Percentiles rank a stretch among this genome's conserved stretches.
Evolutionary conservation across 31 red algal species (phyloP).

Genomic region (Odonthalia washingtoniensis): DNA sequence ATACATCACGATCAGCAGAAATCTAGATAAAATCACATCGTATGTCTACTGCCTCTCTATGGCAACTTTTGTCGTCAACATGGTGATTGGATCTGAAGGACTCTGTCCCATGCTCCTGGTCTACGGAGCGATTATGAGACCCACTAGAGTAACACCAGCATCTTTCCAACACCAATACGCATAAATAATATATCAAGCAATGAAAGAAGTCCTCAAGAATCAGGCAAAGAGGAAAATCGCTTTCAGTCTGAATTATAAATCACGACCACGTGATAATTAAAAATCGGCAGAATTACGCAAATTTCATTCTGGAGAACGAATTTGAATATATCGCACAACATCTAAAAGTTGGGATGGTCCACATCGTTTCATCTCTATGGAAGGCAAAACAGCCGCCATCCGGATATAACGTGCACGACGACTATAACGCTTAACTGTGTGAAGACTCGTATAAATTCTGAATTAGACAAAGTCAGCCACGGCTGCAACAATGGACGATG

Average conservation of each 20-base stretch:
- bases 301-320: not conserved
- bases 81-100: slow-evolving; percentile 30
- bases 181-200: slow-evolving; percentile 1
- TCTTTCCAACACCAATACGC: not conserved
- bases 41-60: slow-evolving; percentile 18
- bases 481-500: too few species aligned
- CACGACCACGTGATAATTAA: not conserved
- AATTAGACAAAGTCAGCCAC: too few species aligned
- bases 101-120: slow-evolving; percentile 13
- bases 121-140: not conserved
- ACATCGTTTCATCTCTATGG: slow-evolving; percentile 9
- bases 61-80: not conserved
- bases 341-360: too few species aligned
- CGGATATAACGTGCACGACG: too few species aligned
- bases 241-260: slow-evolving; percentile 2
- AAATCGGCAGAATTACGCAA: not conserved
- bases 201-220: slow-evolving; percentile 14
- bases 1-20: not conserved
- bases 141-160: not conserved
- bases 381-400: slow-evolving; percentile 32
- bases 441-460: too few species aligned
- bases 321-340: slow-evolving; percentile 9
- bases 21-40: not conserved
- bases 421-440: too few species aligned
- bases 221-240: slow-evolving; percentile 34